Evolutionary conservation across 2,329 filamentous ascomycete species (phyloP).

Genomic region (Calonectria pseudoturangicola): DNA sequence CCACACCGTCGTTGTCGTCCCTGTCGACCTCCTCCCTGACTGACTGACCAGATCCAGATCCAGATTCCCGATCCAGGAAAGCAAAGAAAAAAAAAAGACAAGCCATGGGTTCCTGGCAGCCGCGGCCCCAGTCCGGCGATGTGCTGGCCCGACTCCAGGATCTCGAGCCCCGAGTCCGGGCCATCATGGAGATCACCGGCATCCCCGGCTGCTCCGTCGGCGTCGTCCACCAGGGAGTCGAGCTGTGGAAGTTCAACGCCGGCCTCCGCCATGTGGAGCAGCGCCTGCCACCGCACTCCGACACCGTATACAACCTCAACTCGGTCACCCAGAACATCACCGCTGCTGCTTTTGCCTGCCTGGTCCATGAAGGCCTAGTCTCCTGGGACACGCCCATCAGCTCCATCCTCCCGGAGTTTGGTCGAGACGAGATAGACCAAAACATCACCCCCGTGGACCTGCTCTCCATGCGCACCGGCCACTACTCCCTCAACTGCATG

Average conservation of each 20-base stretch:
- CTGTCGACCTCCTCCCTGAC: no score
- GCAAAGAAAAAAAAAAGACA: no score
- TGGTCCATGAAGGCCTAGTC: neutral
- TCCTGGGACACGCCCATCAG: conserved; percentile 25
- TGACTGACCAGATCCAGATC: no score
- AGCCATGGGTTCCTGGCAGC: conserved; percentile 3
- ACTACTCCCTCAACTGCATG: conserved; percentile 17
- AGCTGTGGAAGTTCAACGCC: conserved; percentile 25
- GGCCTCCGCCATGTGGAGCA: conserved; percentile 25
- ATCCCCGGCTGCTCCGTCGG: conserved; percentile 23
- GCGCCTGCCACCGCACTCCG: neutral
- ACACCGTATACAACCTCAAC: conserved; percentile 27
- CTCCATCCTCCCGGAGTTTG: conserved; percentile 14
- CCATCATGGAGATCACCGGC: conserved; percentile 23
- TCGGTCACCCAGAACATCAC: conserved; percentile 22
- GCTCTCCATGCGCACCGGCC: conserved; percentile 21
- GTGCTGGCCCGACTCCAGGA: conserved; percentile 13
- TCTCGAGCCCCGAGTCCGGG: conserved; percentile 9
- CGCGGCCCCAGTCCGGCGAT: neutral
- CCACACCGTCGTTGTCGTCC: no score
- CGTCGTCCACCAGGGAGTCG: conserved; percentile 12
- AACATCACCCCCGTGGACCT: conserved; percentile 20
- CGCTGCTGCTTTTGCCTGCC: conserved; percentile 11
- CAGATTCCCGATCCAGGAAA: no score
- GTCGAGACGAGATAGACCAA: neutral